These are phyloP conservation scores for Trametes punicea DNA, from an alignment of 768 basidiomycete species.

Conservation along the genomic window DNA sequence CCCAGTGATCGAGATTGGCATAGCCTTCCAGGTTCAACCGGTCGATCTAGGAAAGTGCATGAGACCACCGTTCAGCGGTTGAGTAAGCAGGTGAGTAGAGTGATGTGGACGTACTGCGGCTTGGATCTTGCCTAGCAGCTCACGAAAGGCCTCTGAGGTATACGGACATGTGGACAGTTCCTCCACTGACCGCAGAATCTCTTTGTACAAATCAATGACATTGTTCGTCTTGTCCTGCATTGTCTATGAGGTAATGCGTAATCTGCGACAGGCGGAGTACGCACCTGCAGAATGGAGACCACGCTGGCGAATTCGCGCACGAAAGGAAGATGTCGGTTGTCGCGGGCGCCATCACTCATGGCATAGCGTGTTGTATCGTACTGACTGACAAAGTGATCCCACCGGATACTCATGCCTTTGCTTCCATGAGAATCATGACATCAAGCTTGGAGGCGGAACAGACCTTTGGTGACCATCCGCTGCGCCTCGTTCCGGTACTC, in stretches of 20 bases:
- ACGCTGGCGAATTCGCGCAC: slow-evolving; percentile 94
- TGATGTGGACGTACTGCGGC: slow-evolving; percentile 56
- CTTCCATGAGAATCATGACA: not conserved
- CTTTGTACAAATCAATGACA: slow-evolving; percentile 87
- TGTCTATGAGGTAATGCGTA: not conserved
- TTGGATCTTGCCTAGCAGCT: slow-evolving; percentile 76
- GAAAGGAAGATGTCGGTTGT: slow-evolving; percentile 89
- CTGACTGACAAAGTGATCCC: slow-evolving; percentile 96
- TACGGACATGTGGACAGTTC: slow-evolving; percentile 87
- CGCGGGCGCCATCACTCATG: slow-evolving; percentile 68
- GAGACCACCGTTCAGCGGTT: not conserved
- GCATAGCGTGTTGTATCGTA: slow-evolving; percentile 82
- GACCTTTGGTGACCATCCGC: slow-evolving; percentile 88
- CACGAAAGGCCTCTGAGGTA: slow-evolving; percentile 76
- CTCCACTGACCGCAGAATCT: slow-evolving; percentile 80
- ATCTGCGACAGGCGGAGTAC: not conserved
- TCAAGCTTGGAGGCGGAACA: not conserved
- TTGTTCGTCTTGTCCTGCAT: slow-evolving; percentile 88
- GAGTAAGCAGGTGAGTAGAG: not conserved
- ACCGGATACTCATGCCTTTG: slow-evolving; percentile 89
- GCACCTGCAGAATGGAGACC: slow-evolving; percentile 84
- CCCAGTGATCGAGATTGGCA: slow-evolving; percentile 64
- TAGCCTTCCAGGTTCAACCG: slow-evolving; percentile 95
- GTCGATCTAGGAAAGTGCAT: slow-evolving; percentile 76
- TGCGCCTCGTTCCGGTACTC: slow-evolving; percentile 93